Conservation (phyloP, 2,329 filamentous ascomycete species). For the Fusarium multiceps region DNA sequence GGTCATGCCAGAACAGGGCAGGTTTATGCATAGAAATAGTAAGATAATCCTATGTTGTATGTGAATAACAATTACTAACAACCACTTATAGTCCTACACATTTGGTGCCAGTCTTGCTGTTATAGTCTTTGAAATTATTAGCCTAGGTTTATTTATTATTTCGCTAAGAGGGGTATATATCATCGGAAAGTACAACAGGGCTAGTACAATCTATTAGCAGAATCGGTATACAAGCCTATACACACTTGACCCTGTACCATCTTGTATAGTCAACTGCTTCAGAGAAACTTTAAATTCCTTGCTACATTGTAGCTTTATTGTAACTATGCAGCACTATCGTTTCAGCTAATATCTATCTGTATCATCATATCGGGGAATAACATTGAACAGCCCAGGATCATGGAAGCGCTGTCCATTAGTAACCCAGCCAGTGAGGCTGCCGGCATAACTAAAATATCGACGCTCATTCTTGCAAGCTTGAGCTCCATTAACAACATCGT, state of each 20-base stretch:
- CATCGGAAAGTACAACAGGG: conserved; percentile 13
- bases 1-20: conserved; percentile 15
- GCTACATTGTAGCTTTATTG: too few species aligned
- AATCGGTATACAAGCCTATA: accelerated
- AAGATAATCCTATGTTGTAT: accelerated
- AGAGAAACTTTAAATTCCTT: too few species aligned
- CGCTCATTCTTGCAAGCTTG: not conserved
- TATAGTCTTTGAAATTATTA: not conserved
- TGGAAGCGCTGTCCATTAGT: not conserved
- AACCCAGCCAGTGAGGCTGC: not conserved
- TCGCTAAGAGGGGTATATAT: not conserved
- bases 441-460: not conserved
- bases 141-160: not conserved
- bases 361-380: not conserved
- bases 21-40: conserved; percentile 4
- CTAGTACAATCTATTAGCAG: not conserved
- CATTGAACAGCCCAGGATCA: not conserved
- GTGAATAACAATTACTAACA: not conserved
- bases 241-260: accelerated
- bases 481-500: not conserved
- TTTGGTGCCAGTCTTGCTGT: not conserved
- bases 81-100: not conserved
- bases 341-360: not conserved
- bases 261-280: too few species aligned
- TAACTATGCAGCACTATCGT: too few species aligned